Evolutionary conservation across 208 protist genomes (phyloP).

Genomic region (Blastocrithidia nonstop): DNA sequence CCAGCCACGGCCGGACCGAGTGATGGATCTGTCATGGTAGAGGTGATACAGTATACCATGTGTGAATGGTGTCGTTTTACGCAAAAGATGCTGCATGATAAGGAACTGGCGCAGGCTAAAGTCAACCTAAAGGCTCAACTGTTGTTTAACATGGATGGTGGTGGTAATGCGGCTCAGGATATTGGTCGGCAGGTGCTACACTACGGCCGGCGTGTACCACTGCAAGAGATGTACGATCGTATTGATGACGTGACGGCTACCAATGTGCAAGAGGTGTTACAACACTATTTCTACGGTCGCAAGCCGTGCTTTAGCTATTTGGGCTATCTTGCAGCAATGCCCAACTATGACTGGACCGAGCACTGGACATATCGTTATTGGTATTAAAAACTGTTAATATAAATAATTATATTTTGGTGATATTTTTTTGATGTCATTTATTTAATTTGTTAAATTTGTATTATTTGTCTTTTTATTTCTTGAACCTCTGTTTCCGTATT

Average conservation of each 20-base stretch:
- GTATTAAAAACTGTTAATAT: constrained; percentile 77
- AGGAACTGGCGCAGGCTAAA: constrained; percentile 79
- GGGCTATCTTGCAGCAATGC: constrained; percentile 66
- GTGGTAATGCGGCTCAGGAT: constrained; percentile 70
- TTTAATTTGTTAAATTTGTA: too few species aligned
- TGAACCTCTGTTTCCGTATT: too few species aligned
- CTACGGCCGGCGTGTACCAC: constrained; percentile 65
- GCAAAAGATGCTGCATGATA: constrained; percentile 69
- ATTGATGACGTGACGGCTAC: constrained; percentile 79
- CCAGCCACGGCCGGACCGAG: constrained; percentile 38
- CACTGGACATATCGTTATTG: constrained; percentile 87
- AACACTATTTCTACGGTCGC: constrained; percentile 85
- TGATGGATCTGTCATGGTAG: constrained; percentile 52
- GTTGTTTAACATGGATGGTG: constrained; percentile 82
- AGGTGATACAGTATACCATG: constrained; percentile 81
- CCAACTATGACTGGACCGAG: constrained; percentile 77
- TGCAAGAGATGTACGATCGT: constrained; percentile 84
- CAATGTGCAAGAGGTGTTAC: constrained; percentile 74
- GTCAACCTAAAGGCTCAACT: constrained; percentile 81
- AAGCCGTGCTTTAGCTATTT: constrained; percentile 80
- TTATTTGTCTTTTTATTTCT: too few species aligned
- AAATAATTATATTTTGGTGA: too few species aligned
- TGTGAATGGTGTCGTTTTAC: constrained; percentile 76
- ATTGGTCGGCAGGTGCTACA: constrained; percentile 78
- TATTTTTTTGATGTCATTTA: too few species aligned